Evolutionary conservation across 805 yeast species (phyloP).

Genomic region (Grigorovia humatica): DNA sequence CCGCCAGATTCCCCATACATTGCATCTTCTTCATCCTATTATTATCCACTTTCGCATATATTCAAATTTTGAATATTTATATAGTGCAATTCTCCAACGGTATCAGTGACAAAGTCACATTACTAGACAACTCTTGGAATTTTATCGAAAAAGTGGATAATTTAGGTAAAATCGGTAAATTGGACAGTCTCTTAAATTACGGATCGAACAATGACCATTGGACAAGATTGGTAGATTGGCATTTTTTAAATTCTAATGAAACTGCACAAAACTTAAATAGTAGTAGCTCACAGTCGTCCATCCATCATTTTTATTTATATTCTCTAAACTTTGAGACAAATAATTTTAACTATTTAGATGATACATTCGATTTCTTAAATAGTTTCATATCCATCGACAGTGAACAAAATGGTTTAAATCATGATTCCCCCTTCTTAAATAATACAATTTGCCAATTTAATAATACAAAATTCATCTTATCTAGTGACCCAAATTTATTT

Average conservation of each 20-base stretch:
- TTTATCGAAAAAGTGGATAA: neutral
- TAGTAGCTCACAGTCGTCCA: conserved; percentile 1
- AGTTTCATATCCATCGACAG: neutral
- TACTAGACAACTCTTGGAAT: neutral
- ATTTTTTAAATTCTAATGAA: conserved; percentile 12
- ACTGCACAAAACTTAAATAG: conserved; percentile 6
- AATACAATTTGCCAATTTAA: conserved; percentile 21
- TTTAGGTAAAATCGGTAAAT: neutral
- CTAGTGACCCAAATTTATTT: conserved; percentile 12
- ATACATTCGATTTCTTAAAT: neutral
- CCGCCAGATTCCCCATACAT: conserved; percentile 83
- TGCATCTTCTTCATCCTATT: conserved; percentile 61
- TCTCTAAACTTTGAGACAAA: conserved; percentile 20
- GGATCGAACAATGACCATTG: conserved; percentile 21
- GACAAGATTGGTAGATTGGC: conserved; percentile 14
- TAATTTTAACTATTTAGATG: conserved; percentile 2
- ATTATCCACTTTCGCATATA: conserved; percentile 70
- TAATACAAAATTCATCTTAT: conserved; percentile 18
- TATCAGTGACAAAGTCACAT: neutral
- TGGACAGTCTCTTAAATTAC: conserved; percentile 12
- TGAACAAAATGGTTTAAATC: neutral
- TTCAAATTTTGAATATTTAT: conserved; percentile 18
- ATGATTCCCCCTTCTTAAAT: conserved; percentile 18
- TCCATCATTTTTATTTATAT: conserved; percentile 25
- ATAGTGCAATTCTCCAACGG: neutral